Base-by-base conservation (phyloP, 208 protist genomes). In the Phytomonas serpens region DNA sequence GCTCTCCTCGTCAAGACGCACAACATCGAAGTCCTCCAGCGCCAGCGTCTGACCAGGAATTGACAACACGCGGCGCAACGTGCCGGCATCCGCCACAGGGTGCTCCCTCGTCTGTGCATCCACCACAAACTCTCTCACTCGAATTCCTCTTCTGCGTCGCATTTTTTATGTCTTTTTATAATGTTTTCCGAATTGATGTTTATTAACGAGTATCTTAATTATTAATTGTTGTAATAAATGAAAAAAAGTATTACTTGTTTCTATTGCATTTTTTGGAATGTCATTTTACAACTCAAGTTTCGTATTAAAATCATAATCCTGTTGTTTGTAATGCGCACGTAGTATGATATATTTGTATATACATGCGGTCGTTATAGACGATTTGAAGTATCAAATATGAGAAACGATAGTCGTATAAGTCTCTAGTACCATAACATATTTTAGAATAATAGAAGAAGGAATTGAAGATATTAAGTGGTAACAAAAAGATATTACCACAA, bases 11-110 rank as follows among this genome's bases (percentile, higher is more conserved):
- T 42, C 74, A 38, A 76, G 78, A 19, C 51, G 75, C 64, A 84
- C 64, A n/a, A 69, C 47, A n/a, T 65, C 71, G 70, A 85, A 82
- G 77, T 89, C 84, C 76, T 86, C 84, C 74, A 89, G 76, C 68
- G 84, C 77, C 3, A 86, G 70, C 68, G 79, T 80, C 75, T 89
- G 81, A 72, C 75, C 81, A 69, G 75, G 81, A 72, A 78, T 71
- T 42, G 72, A 42, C 32, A 85, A 73, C n/a, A 77, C 84, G 5
- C 63, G 65, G 31, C 61, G 34, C 6, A 76, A 7, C 10, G 31
- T 30, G 6, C 11, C 2, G 2, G 62, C 38, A 4, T 40, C 23
- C 13, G 51, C 37, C 37, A 73, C 29, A 2, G 77, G 76, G 19
- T 32, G 13, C 11, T 52, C 33, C 2, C 69, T 71, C 62, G 77